Base-by-base conservation (phyloP, 257 asterid species). In the Solanum boliviense region DNA sequence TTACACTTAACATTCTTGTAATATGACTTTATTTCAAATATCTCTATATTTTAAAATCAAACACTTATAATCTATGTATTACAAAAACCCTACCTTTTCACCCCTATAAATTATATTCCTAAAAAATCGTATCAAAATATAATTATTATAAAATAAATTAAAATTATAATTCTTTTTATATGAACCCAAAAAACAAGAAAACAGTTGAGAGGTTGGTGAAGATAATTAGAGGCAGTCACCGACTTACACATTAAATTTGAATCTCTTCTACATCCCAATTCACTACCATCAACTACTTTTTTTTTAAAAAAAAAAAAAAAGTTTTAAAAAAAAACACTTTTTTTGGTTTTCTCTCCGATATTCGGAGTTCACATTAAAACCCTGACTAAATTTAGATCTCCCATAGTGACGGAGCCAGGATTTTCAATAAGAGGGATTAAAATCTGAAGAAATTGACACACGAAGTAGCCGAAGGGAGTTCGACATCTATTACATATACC, bases 321-420 rank as follows among this genome's bases (percentile, higher is more conserved):
- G 1, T 3, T 32, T 32, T 1, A 12, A 44, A 5, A 52, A 5
- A 52, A 52, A 52, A 52, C n/a, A 6, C 65, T 18, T 18, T 1
- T 52, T 56, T 18, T 16, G 3, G 60, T 52, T 56, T 52, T 56
- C 3, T 20, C n/a, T 52, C 9, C 0, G 4, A 18, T 6, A 0
- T 52, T 6, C 4, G 4, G n/a, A 16, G 10, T 52, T 0, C 21
- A 48, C 7, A 46, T 46, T 46, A 5, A 1, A 18, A 2, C 11
- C 2, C 21, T 6, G 1, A 52, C 0, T 52, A 52, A 52, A 52
- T 52, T 6, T 52, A 3, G 0, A 52, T 52, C 0, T 0, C 3
- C 1, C 62, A 52, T 0, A 2, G 23, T 52, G 62, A 1, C 0
- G 1, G 0, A 52, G 1, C 1, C 3, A 52, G 9, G 0, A 52